Percentiles rank a stretch among this genome's conserved stretches.
phyloP scores from a whole-genome alignment of 2,329 filamentous ascomycete genomes.

The Setomelanomma holmii region DNA sequence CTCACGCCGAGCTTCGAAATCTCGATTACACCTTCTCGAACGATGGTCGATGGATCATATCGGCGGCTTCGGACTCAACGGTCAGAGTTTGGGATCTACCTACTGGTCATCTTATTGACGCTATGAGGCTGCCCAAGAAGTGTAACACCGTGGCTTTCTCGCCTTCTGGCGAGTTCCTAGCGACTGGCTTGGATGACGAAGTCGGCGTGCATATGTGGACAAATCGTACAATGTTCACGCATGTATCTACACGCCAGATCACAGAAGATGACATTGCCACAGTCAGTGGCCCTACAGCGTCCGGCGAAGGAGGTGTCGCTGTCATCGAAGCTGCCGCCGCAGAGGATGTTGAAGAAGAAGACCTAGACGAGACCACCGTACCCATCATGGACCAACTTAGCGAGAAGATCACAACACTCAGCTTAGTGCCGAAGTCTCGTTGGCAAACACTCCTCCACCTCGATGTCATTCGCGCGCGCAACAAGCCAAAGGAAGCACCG shows the following conservation, averaged over 20 bases:
- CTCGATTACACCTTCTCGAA: conserved; percentile 73
- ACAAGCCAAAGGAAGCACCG: conserved; percentile 90
- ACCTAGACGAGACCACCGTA: conserved; percentile 52
- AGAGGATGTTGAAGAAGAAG: conserved; percentile 52
- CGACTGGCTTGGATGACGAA: conserved; percentile 80
- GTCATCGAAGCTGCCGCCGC: conserved; percentile 79
- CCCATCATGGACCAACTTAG: conserved; percentile 77
- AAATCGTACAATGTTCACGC: conserved; percentile 88
- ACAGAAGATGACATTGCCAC: conserved; percentile 75
- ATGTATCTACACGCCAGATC: conserved; percentile 85
- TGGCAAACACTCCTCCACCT: conserved; percentile 96
- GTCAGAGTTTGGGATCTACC: conserved; percentile 94
- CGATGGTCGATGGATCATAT: conserved; percentile 92
- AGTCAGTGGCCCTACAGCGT: conserved; percentile 74
- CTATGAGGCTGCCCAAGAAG: conserved; percentile 77
- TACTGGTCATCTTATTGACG: conserved; percentile 93
- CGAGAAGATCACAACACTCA: conserved; percentile 83
- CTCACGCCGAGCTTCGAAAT: conserved; percentile 38
- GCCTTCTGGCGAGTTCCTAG: conserved; percentile 89
- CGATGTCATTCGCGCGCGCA: conserved; percentile 87
- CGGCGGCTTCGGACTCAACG: conserved; percentile 79
- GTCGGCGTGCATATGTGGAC: conserved; percentile 96
- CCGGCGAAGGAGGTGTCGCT: conserved; percentile 80
- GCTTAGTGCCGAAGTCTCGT: conserved; percentile 83
- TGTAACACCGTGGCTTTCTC: conserved; percentile 91